These are phyloP conservation scores for Primulina eburnea DNA, from an alignment of 257 asterid genomes.

Conservation along the genomic window DNA sequence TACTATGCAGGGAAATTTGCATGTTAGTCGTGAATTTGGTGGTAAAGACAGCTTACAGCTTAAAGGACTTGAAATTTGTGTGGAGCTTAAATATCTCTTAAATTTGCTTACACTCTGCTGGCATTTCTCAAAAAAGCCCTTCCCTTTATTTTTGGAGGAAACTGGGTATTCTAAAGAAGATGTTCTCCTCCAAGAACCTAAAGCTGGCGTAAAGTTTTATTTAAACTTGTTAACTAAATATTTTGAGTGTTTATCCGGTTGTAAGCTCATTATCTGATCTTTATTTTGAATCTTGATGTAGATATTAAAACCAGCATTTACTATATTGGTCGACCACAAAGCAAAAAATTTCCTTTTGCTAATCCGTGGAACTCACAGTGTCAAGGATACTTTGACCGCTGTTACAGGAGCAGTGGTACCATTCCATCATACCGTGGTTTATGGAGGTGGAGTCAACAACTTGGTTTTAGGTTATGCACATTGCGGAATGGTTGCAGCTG, in stretches of 20 bases:
- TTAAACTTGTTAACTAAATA: background rate
- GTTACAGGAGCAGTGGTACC: slow-evolving; percentile 99
- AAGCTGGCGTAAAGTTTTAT: slow-evolving; percentile 83
- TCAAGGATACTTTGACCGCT: slow-evolving; percentile 95
- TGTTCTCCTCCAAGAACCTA: slow-evolving; percentile 94
- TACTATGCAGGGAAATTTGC: slow-evolving; percentile 72
- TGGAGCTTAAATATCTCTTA: slow-evolving; percentile 74
- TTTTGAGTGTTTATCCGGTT: background rate
- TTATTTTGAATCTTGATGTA: slow-evolving; percentile 35
- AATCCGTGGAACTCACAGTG: slow-evolving; percentile 97
- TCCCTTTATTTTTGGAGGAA: slow-evolving; percentile 76
- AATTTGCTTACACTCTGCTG: slow-evolving; percentile 82
- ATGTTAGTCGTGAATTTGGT: slow-evolving; percentile 70
- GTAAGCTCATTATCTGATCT: slow-evolving; percentile 6
- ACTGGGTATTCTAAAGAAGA: slow-evolving; percentile 82
- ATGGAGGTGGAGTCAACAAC: slow-evolving; percentile 87
- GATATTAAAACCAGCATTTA: slow-evolving; percentile 96
- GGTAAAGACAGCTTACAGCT: slow-evolving; percentile 76
- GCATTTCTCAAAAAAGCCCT: slow-evolving; percentile 96
- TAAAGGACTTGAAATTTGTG: slow-evolving; percentile 70
- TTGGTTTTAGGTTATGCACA: slow-evolving; percentile 96
- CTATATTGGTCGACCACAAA: slow-evolving; percentile 72
- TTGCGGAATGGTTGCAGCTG: slow-evolving; percentile 99
- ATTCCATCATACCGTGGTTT: slow-evolving; percentile 88
- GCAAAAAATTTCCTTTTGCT: slow-evolving; percentile 58